phyloP scores from a whole-genome alignment of 306 rosid species.

The Pueraria montana region DNA sequence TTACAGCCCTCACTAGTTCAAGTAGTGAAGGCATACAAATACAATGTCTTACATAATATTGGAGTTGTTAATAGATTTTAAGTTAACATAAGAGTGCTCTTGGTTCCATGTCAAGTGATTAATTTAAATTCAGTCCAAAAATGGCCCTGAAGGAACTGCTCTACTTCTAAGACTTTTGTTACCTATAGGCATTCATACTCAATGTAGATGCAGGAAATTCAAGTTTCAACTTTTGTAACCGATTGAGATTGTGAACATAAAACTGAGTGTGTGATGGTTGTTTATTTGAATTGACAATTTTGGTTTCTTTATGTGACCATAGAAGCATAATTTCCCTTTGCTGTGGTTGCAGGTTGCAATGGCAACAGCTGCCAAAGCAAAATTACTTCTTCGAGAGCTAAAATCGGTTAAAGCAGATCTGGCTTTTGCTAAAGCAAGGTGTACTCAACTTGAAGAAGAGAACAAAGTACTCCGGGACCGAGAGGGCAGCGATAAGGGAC shows the following conservation, averaged over 20 bases:
- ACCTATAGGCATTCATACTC: slow-evolving; percentile 1
- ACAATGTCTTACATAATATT: slow-evolving; percentile 11
- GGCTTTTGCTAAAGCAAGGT: slow-evolving; percentile 89
- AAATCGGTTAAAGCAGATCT: slow-evolving; percentile 94
- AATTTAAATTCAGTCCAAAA: background rate
- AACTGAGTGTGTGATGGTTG: slow-evolving; percentile 5
- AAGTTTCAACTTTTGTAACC: background rate
- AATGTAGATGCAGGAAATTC: slow-evolving; percentile 16
- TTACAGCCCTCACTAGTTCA: slow-evolving; percentile 45
- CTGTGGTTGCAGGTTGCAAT: slow-evolving; percentile 78
- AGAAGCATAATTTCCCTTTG: slow-evolving; percentile 47
- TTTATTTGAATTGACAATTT: background rate
- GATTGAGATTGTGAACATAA: background rate
- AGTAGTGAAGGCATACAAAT: slow-evolving; percentile 45
- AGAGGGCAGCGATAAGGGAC: slow-evolving; percentile 85
- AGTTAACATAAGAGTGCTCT: slow-evolving; percentile 34
- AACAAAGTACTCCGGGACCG: slow-evolving; percentile 85
- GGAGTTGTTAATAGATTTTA: slow-evolving; percentile 23
- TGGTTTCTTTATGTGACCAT: slow-evolving; percentile 9
- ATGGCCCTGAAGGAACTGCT: background rate
- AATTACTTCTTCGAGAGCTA: slow-evolving; percentile 90
- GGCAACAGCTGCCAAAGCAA: slow-evolving; percentile 99
- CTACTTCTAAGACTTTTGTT: slow-evolving; percentile 1
- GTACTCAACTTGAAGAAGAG: slow-evolving; percentile 97
- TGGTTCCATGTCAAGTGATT: slow-evolving; percentile 27